Conservation (phyloP, 768 basidiomycete species). For the Polyporus arcularius region DNA sequence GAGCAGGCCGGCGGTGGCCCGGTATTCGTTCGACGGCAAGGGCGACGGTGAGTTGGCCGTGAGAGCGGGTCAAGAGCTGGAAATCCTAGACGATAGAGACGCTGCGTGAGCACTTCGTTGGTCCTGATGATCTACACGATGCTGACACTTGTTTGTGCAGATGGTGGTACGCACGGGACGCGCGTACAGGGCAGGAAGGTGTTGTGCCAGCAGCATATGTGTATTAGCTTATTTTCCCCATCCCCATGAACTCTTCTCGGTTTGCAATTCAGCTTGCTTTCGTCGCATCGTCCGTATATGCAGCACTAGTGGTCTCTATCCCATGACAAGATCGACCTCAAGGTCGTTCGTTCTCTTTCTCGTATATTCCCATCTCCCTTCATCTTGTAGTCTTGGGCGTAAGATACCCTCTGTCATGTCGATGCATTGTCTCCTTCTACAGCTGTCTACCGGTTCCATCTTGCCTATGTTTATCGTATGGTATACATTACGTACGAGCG, state of each 20-base stretch:
- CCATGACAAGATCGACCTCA: constrained; percentile 40
- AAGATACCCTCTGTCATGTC: constrained; percentile 5
- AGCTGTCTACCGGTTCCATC: background rate
- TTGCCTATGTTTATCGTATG: constrained; percentile 12
- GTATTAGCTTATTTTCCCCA: constrained; percentile 51
- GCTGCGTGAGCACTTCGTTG: constrained; percentile 56
- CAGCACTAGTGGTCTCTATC: background rate
- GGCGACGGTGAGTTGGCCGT: constrained; percentile 80
- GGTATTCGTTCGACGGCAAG: constrained; percentile 79
- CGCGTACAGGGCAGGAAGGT: constrained; percentile 78
- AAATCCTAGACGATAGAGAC: constrained; percentile 80
- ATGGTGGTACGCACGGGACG: constrained; percentile 94
- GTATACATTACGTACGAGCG: constrained; percentile 19
- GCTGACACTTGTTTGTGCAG: constrained; percentile 39
- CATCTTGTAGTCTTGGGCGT: too few relatives aligned
- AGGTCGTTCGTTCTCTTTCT: constrained; percentile 30
- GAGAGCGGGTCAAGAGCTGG: constrained; percentile 67
- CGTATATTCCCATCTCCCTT: background rate
- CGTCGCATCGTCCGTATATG: constrained; percentile 29
- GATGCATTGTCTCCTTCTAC: constrained; percentile 7
- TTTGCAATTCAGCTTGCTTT: constrained; percentile 24
- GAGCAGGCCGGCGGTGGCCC: constrained; percentile 74
- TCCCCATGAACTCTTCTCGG: constrained; percentile 14
- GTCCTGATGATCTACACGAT: background rate
- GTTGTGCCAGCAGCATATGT: constrained; percentile 92